Conservation (phyloP, 1,139 yeast genomes). For the Suhomyces panamericanus region DNA sequence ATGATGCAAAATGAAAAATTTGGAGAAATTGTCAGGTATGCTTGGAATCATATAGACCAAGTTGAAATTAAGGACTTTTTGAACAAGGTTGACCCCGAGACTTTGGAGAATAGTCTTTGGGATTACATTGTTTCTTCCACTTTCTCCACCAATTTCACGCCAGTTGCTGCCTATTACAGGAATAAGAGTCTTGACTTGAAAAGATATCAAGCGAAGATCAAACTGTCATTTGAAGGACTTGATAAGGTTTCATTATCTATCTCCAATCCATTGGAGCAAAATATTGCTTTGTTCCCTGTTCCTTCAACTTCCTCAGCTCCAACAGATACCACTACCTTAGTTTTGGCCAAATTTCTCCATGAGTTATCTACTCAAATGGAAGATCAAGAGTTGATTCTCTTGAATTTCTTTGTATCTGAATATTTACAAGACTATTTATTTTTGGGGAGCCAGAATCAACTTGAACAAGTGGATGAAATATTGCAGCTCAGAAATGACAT, state of each 20-base stretch:
- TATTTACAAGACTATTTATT: conserved; percentile 32
- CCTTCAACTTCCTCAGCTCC: not conserved
- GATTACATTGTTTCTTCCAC: conserved; percentile 14
- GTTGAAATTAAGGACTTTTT: conserved; percentile 13
- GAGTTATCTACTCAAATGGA: conserved; percentile 4
- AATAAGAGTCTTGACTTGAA: conserved; percentile 4
- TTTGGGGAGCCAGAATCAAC: conserved; percentile 10
- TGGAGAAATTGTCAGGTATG: conserved; percentile 8
- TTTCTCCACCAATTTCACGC: conserved; percentile 16
- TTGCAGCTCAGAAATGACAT: conserved; percentile 7
- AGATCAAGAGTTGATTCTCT: conserved; percentile 3
- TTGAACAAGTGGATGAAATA: conserved; percentile 5
- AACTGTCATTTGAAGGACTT: conserved; percentile 15
- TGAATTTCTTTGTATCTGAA: conserved; percentile 23
- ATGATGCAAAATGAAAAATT: not conserved
- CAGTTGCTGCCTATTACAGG: conserved; percentile 17
- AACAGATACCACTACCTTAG: conserved; percentile 1
- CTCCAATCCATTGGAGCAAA: conserved; percentile 47
- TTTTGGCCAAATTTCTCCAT: conserved; percentile 15
- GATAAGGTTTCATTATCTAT: conserved; percentile 31
- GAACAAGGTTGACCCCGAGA: conserved; percentile 1
- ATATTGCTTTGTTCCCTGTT: conserved; percentile 33
- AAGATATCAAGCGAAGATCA: conserved; percentile 13
- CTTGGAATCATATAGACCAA: conserved; percentile 17
- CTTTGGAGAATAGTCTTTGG: conserved; percentile 9